Conservation (phyloP, 1,284 basidiomycete genomes). For the Puccinia polysora region DNA sequence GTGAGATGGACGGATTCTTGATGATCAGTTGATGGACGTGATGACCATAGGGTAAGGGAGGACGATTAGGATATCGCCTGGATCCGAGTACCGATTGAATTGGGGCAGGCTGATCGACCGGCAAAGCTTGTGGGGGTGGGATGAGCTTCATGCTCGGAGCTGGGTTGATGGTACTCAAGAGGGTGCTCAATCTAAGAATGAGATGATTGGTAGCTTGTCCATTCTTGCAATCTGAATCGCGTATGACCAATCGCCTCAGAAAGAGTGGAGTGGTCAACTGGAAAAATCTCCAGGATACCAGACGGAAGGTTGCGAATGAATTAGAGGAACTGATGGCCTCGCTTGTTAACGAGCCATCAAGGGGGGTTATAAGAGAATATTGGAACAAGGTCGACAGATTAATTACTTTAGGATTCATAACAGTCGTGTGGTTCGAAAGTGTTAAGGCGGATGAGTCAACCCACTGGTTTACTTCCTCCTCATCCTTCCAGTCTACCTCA, state of each 20-base stretch:
- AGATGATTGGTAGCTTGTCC: background rate
- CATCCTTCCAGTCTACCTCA: conserved; percentile 19
- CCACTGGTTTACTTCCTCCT: conserved; percentile 17
- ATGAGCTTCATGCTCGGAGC: too few species aligned
- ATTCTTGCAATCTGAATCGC: background rate
- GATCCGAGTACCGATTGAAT: background rate
- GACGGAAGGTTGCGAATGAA: conserved; percentile 3
- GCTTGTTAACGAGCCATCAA: background rate
- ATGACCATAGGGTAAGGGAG: conserved; percentile 13
- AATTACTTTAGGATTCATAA: background rate
- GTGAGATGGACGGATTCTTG: conserved; percentile 3
- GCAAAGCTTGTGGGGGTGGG: background rate
- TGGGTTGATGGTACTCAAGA: background rate
- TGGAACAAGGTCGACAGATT: background rate
- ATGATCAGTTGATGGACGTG: conserved; percentile 33
- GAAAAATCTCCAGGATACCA: conserved; percentile 27
- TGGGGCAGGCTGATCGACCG: background rate
- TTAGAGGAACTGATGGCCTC: background rate
- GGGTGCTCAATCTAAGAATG: background rate
- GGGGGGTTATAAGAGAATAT: too few species aligned
- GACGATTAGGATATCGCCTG: background rate
- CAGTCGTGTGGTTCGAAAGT: background rate
- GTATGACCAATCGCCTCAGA: conserved; percentile 16
- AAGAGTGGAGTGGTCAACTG: conserved; percentile 12
- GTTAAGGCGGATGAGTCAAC: background rate